Percentiles rank a stretch among this genome's conserved stretches.
phyloP scores from a whole-genome alignment of 225 moss, liverwort and hornwort species.

The Sphagnum tenellum region DNA sequence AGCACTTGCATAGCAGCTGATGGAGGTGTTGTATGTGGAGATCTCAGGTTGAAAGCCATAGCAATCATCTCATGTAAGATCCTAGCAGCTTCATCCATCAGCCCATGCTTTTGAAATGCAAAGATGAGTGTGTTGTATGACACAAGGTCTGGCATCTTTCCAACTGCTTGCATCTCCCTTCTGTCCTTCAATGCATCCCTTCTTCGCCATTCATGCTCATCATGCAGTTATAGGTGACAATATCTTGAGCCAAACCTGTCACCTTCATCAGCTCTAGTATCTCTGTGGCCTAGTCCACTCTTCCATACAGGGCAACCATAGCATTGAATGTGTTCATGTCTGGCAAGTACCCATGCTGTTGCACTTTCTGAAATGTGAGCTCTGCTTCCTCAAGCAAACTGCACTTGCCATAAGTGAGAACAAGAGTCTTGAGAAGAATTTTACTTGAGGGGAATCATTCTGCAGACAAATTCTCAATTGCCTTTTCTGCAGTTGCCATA shows the following conservation, averaged over 20 bases:
- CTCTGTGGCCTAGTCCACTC: constrained; percentile 70
- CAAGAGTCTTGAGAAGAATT: constrained; percentile 69
- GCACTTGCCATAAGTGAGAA: constrained; percentile 55
- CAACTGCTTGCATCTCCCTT: constrained; percentile 73
- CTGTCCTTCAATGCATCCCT: constrained; percentile 78
- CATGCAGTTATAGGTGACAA: constrained; percentile 87
- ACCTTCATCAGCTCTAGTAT: constrained; percentile 34
- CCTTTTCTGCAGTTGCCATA: constrained; percentile 47
- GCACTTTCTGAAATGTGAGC: constrained; percentile 58
- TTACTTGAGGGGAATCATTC: constrained; percentile 35
- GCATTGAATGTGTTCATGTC: constrained; percentile 84
- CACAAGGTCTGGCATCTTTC: constrained; percentile 64
- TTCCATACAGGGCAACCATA: constrained; percentile 84
- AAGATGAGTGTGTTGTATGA: constrained; percentile 92
- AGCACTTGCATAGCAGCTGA: constrained; percentile 81
- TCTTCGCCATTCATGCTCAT: constrained; percentile 97
- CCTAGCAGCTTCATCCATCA: constrained; percentile 79
- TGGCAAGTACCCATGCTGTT: constrained; percentile 42
- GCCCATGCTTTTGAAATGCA: constrained; percentile 74
- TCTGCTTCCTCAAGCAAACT: constrained; percentile 76
- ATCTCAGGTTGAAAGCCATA: constrained; percentile 63
- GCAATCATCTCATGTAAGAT: constrained; percentile 84
- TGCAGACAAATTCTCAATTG: constrained; percentile 27
- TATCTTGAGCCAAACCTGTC: constrained; percentile 59
- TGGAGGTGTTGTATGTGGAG: constrained; percentile 87